A percentile compares a stretch with the other conserved stretches of the same genome.
phyloP scores from a whole-genome alignment of 768 basidiomycete species.

The Psilocybe sp. region DNA sequence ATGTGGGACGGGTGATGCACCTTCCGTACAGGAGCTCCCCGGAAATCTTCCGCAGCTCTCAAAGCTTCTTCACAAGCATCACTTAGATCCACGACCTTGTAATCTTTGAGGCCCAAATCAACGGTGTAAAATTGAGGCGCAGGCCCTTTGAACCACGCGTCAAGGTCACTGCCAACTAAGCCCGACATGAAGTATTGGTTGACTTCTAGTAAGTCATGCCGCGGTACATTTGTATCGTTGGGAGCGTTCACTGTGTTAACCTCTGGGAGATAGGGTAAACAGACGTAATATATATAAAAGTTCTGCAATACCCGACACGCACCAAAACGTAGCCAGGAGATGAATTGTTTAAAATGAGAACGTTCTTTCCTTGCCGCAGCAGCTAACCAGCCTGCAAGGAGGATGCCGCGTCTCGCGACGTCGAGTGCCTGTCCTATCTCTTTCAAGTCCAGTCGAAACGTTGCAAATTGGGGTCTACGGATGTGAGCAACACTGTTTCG shows the following conservation, averaged over 20 bases:
- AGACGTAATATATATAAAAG: constrained; percentile 10
- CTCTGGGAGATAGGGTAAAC: constrained; percentile 27
- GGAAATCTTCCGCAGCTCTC: constrained; percentile 38
- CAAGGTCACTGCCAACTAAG: constrained; percentile 64
- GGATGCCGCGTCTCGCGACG: constrained; percentile 53
- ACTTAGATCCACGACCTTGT: constrained; percentile 29
- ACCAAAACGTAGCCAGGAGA: constrained; percentile 78
- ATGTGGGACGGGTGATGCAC: constrained; percentile 37
- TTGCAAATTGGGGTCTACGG: constrained; percentile 51
- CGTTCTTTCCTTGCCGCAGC: constrained; percentile 65
- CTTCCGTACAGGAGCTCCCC: constrained; percentile 31
- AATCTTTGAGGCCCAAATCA: constrained; percentile 45
- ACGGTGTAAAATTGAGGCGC: constrained; percentile 46
- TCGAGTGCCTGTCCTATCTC: constrained; percentile 54
- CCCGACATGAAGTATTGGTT: constrained; percentile 77
- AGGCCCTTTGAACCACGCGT: constrained; percentile 77
- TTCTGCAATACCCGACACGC: constrained; percentile 1
- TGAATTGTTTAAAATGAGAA: constrained; percentile 73
- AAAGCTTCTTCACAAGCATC: constrained; percentile 47
- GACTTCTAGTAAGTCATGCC: constrained; percentile 77
- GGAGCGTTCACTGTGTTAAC: constrained; percentile 49
- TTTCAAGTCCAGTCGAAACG: constrained; percentile 51
- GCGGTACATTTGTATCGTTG: constrained; percentile 49
- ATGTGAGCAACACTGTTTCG: constrained; percentile 2
- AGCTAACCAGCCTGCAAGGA: constrained; percentile 68